These are phyloP conservation scores for Rhizophora mangle DNA, from an alignment of 345 rosid species.

Conservation along the genomic window DNA sequence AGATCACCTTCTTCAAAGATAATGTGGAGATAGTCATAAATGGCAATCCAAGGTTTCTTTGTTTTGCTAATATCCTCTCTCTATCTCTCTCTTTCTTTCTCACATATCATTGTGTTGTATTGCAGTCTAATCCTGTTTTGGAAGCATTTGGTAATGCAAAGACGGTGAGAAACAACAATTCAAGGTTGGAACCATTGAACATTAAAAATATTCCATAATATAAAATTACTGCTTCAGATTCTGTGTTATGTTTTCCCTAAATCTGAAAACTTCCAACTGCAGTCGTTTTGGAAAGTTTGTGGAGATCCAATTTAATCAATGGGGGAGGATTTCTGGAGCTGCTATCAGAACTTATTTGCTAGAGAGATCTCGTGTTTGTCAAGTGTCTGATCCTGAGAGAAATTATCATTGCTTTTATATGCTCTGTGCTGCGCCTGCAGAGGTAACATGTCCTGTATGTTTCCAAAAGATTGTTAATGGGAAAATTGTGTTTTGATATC, in stretches of 20 bases:
- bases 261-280: conserved; percentile 13
- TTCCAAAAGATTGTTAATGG: neutral
- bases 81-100: neutral
- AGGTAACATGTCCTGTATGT: conserved; percentile 39
- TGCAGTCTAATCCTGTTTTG: conserved; percentile 98
- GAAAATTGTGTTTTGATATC: neutral
- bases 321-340: conserved; percentile 94
- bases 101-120: conserved; percentile 6
- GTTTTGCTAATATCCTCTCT: neutral
- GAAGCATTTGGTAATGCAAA: conserved; percentile 99
- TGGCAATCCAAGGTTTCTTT: no score
- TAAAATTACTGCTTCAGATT: conserved; percentile 2
- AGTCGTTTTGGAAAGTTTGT: conserved; percentile 99
- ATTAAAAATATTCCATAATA: conserved; percentile 11
- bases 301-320: conserved; percentile 91
- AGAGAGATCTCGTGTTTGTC: conserved; percentile 99
- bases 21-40: no score
- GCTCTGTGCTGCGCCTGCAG: conserved; percentile 94
- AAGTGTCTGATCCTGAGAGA: conserved; percentile 98
- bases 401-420: conserved; percentile 98
- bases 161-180: conserved; percentile 92
- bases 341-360: conserved; percentile 94
- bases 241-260: conserved; percentile 15
- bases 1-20: conserved; percentile 5
- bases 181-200: conserved; percentile 54